Conservation (phyloP, 202 grass and related monocot genomes). For the Schoenoplectus triqueter region DNA sequence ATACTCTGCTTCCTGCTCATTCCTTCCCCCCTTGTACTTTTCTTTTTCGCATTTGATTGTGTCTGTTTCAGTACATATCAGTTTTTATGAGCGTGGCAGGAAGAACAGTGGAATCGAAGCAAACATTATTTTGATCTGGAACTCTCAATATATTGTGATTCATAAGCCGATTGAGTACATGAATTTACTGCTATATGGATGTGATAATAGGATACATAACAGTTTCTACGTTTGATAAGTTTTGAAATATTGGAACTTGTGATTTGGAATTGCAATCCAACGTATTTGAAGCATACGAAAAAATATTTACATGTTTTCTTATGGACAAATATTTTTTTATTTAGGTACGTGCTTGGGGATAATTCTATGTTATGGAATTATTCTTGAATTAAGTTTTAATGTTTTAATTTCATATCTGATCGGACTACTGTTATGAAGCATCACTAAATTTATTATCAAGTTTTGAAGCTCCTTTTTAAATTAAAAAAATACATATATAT, state of each 20-base stretch:
- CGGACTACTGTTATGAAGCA: neutral
- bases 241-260: neutral
- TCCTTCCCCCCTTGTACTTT: neutral
- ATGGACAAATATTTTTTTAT: too few species aligned
- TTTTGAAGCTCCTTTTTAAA: neutral
- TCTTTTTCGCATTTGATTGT: neutral
- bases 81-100: neutral
- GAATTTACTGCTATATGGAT: neutral
- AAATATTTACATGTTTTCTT: too few species aligned
- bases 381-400: neutral
- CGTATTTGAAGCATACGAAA: too few species aligned
- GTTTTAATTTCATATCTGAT: neutral
- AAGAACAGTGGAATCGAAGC: neutral
- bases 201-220: too few species aligned
- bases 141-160: neutral
- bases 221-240: too few species aligned
- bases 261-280: neutral
- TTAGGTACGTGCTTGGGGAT: too few species aligned
- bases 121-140: too few species aligned
- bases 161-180: neutral
- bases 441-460: neutral
- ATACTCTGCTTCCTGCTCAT: constrained; percentile 18
- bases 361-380: neutral
- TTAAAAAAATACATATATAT: neutral
- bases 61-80: neutral